Evolutionary conservation across 2,329 filamentous ascomycete species (phyloP).

Genomic region (Exophiala oligosperma): DNA sequence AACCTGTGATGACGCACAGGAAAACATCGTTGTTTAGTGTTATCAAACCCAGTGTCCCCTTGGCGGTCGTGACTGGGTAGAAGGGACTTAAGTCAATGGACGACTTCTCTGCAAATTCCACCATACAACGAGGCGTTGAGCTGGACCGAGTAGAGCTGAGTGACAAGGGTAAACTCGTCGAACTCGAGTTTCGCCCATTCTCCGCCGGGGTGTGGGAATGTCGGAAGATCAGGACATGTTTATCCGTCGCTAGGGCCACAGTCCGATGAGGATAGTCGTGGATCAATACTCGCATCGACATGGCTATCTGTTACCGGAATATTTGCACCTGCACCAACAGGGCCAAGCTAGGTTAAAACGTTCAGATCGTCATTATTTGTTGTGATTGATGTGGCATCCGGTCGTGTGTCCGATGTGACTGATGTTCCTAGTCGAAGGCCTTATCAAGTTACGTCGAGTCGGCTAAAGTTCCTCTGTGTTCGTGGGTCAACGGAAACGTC

Average conservation of each 20-base stretch:
- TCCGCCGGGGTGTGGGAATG: constrained; percentile 62
- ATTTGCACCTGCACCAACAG: constrained; percentile 4
- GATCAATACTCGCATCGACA: constrained; percentile 76
- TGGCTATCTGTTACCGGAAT: constrained; percentile 30
- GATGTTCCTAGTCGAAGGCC: not conserved
- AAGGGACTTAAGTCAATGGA: constrained; percentile 72
- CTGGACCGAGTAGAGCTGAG: constrained; percentile 25
- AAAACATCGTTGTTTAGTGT: constrained; percentile 83
- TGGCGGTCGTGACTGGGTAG: constrained; percentile 72
- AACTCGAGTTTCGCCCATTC: constrained; percentile 46
- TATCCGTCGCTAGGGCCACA: constrained; percentile 78
- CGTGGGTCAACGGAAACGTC: too few species aligned
- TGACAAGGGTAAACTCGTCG: constrained; percentile 29
- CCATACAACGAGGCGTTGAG: constrained; percentile 67
- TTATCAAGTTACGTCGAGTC: too few species aligned
- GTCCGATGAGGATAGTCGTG: constrained; percentile 84
- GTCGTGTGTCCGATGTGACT: not conserved
- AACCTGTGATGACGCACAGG: constrained; percentile 81
- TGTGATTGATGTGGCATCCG: not conserved
- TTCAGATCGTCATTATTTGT: not conserved
- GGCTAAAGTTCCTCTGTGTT: too few species aligned
- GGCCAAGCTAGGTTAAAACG: not conserved
- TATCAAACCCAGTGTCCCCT: constrained; percentile 86
- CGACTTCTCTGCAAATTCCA: constrained; percentile 73
- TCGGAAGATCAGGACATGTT: constrained; percentile 85